phyloP scores from a whole-genome alignment of 441 rosid genomes.

The Aleurites moluccanus region DNA sequence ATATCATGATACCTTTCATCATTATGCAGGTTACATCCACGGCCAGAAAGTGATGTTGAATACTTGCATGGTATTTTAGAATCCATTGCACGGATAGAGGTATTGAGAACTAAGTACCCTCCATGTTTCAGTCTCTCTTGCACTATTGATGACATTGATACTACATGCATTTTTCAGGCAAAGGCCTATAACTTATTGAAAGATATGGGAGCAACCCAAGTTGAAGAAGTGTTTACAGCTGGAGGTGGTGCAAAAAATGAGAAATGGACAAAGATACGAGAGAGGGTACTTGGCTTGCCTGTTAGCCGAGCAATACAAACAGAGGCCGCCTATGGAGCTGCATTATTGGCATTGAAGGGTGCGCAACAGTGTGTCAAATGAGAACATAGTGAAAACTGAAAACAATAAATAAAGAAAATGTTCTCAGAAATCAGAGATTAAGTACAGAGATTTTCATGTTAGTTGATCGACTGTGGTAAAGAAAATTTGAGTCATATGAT shows the following conservation, averaged over 20 bases:
- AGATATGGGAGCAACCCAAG: conserved; percentile 75
- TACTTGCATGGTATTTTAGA: conserved; percentile 91
- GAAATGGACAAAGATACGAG: conserved; percentile 76
- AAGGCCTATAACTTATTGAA: conserved; percentile 68
- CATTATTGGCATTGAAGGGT: conserved; percentile 73
- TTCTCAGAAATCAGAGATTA: background rate
- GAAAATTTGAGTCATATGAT: background rate
- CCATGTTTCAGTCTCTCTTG: background rate
- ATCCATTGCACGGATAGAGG: conserved; percentile 96
- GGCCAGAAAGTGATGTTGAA: conserved; percentile 71
- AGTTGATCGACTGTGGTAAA: background rate
- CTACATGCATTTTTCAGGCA: conserved; percentile 39
- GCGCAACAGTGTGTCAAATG: conserved; percentile 23
- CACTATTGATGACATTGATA: background rate
- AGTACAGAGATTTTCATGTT: background rate
- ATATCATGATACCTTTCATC: background rate
- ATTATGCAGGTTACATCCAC: conserved; percentile 68
- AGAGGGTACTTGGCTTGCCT: conserved; percentile 69
- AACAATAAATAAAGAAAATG: conserved; percentile 16
- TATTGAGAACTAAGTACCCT: conserved; percentile 13
- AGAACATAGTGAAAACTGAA: conserved; percentile 31
- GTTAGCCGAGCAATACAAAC: conserved; percentile 67
- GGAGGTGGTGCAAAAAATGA: conserved; percentile 89
- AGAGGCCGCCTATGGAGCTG: conserved; percentile 96
- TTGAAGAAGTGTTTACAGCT: conserved; percentile 74